Evolutionary conservation across 208 protist species (phyloP).

Genomic region (Sergeia podlipaevii): DNA sequence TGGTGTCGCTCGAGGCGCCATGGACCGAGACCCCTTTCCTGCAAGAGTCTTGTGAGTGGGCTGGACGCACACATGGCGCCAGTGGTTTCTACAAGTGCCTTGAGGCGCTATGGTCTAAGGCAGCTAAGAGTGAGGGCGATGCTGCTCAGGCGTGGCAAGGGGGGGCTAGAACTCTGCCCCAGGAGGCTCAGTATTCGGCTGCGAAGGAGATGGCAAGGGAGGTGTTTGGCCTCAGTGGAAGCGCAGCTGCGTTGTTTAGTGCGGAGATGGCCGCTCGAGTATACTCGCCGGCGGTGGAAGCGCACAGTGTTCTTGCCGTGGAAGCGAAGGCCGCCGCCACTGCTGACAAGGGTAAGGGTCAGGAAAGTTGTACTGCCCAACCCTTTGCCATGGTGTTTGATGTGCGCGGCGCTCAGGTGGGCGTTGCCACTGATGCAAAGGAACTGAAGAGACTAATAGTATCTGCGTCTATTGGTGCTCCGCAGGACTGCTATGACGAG

Average conservation of each 20-base stretch:
- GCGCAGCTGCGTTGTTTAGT: slow-evolving; percentile 17
- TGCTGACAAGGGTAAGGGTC: too few relatives aligned
- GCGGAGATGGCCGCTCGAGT: slow-evolving; percentile 45
- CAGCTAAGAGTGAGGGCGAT: slow-evolving; percentile 6
- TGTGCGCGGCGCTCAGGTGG: too few relatives aligned
- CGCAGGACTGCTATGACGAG: too few relatives aligned
- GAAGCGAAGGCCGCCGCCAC: slow-evolving; percentile 1
- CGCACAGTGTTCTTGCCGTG: slow-evolving; percentile 49
- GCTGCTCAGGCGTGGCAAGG: too few relatives aligned
- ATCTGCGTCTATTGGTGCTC: too few relatives aligned
- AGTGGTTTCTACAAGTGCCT: slow-evolving; percentile 44
- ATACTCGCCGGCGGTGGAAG: slow-evolving; percentile 58
- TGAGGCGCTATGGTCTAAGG: slow-evolving; percentile 20
- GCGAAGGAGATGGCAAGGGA: slow-evolving; percentile 13
- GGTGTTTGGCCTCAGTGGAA: slow-evolving; percentile 3
- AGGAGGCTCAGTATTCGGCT: slow-evolving; percentile 28
- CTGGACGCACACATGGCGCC: slow-evolving; percentile 12
- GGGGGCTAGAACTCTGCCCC: slow-evolving; percentile 16
- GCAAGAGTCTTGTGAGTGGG: slow-evolving; percentile 68
- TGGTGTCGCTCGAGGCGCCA: slow-evolving; percentile 38
- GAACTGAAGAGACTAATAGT: too few relatives aligned
- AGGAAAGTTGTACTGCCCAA: too few relatives aligned
- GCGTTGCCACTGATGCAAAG: too few relatives aligned
- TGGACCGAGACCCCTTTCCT: slow-evolving; percentile 64
- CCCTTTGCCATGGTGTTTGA: too few relatives aligned